Base-by-base conservation (phyloP, 176 grass and related monocot species). In the Oryza australiensis region DNA sequence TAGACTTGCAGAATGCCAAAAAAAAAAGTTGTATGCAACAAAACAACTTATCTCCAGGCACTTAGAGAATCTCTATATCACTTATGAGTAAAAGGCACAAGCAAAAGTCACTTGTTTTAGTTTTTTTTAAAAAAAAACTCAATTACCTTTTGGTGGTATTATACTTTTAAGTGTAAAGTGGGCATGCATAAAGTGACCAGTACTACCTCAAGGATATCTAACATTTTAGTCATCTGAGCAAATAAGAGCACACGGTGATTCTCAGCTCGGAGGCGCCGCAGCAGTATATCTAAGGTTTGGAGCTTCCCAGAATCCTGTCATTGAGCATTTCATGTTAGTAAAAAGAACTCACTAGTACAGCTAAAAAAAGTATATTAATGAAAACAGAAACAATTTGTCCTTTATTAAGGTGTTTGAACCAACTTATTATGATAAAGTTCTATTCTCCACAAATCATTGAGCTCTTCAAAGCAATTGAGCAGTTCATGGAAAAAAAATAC, bases 191-290 rank as follows among this genome's bases (percentile, higher is more conserved):
- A 87, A 65, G 45, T 27, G 74, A 74, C 28, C 42, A 24, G 43
- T 79, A 67, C 57, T 94, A 99, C 97, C 97, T 99, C 97, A 68
- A 99, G 93, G 83, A 96, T 99, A 86, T 99, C 88, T 75, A 99
- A 87, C 97, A 99, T 99, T 92, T 99, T 99, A 86, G 97, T 99
- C 97, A 99, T 99, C 85, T 99, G 97, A 69, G 93, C 93, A 84
- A 99, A 99, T 62, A 99, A 76, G 62, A 99, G 93, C 69, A 99
- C 97, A 35, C 97, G 97, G 80, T 99, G 97, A 84, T 95, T 95
- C 80, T 88, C 91, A 78, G 91, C 87, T 65, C 97, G 88, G 42
- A 99, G 93, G 55, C 91, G 93, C 68, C 92, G 88, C 26, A 99
- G 63, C 75, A 99, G 79, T 77, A 88, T 83, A 89, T 99, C 97